phyloP scores from a whole-genome alignment of 2,329 filamentous ascomycete species.

The Lachnellula arida region DNA sequence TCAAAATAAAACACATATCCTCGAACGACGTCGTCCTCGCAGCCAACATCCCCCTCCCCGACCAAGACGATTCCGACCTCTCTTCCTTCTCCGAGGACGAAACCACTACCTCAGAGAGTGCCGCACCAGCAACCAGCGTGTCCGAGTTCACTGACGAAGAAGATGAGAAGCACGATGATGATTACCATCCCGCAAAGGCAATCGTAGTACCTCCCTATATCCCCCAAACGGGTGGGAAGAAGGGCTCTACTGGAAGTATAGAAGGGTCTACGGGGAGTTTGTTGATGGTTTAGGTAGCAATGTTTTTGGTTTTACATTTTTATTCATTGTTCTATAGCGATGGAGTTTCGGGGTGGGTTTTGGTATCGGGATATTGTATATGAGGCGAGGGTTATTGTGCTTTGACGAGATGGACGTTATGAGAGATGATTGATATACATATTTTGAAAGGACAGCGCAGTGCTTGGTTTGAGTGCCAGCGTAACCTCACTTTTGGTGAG shows the following conservation, averaged over 20 bases:
- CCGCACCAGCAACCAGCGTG: constrained; percentile 17
- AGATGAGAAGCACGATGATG: constrained; percentile 2
- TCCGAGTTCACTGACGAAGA: constrained; percentile 25
- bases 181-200: constrained; percentile 26
- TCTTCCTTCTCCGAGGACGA: constrained; percentile 10
- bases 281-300: constrained; percentile 5
- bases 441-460: too few species aligned
- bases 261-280: constrained; percentile 4
- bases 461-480: too few species aligned
- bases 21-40: constrained; percentile 3
- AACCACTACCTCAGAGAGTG: constrained; percentile 14
- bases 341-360: background rate
- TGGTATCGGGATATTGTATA: too few species aligned
- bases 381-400: too few species aligned
- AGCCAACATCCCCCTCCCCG: constrained; percentile 17
- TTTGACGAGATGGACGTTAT: too few species aligned
- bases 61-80: constrained; percentile 17
- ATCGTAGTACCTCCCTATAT: constrained; percentile 27
- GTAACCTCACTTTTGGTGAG: too few species aligned
- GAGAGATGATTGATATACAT: too few species aligned
- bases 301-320: background rate
- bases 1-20: constrained; percentile 2
- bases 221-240: constrained; percentile 15
- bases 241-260: constrained; percentile 11
- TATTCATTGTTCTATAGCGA: background rate